Evolutionary conservation across 2,329 filamentous ascomycete species (phyloP).

Genomic region (Stenocarpella maydis): DNA sequence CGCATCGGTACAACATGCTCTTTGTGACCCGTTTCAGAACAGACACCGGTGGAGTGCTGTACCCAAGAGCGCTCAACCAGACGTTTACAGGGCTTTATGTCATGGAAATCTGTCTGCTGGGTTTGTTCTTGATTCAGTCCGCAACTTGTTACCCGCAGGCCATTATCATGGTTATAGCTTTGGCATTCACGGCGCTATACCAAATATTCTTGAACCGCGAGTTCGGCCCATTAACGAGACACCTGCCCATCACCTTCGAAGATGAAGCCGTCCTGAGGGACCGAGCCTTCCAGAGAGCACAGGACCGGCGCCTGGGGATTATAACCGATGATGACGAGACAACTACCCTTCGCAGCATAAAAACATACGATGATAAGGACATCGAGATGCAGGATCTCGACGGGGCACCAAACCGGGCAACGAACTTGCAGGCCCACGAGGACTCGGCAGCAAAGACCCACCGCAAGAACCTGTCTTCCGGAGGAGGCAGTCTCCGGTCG

Average conservation of each 20-base stretch:
- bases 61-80: constrained; percentile 92
- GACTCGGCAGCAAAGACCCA: constrained; percentile 22
- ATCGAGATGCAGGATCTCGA: constrained; percentile 48
- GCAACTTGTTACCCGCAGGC: constrained; percentile 77
- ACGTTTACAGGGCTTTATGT: constrained; percentile 94
- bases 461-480: constrained; percentile 30
- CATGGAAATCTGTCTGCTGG: constrained; percentile 90
- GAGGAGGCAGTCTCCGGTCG: constrained; percentile 31
- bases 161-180: constrained; percentile 81
- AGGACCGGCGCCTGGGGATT: constrained; percentile 74
- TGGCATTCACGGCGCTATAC: constrained; percentile 76
- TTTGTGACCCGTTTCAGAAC: constrained; percentile 90
- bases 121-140: constrained; percentile 75
- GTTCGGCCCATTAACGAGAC: constrained; percentile 85
- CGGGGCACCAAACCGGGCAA: constrained; percentile 29
- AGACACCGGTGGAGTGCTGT: constrained; percentile 92
- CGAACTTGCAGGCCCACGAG: neutral
- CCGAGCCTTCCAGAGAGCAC: constrained; percentile 83
- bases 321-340: constrained; percentile 49
- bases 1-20: constrained; percentile 95
- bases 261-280: constrained; percentile 94
- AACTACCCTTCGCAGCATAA: constrained; percentile 39
- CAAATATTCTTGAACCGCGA: constrained; percentile 83
- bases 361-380: constrained; percentile 39
- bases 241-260: constrained; percentile 93